Base-by-base conservation (phyloP, 2,329 filamentous ascomycete genomes). In the Nemania sp. region DNA sequence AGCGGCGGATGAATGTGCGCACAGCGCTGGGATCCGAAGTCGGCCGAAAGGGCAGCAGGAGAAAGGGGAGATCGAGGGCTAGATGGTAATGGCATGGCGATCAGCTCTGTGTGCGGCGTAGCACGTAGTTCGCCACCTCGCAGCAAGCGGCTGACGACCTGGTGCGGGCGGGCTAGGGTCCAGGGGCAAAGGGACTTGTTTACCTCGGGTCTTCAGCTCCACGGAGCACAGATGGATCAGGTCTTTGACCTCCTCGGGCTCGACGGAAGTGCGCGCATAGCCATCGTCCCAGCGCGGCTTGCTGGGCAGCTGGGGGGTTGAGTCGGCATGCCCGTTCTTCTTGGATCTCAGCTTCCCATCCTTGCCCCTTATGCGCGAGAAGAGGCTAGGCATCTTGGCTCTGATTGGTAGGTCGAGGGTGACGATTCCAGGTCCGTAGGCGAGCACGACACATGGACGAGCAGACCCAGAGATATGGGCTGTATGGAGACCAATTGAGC, bases 181-280 rank as follows among this genome's bases (percentile, higher is more conserved):
- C n/a, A n/a, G n/a, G n/a, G n/a, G n/a, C n/a, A n/a, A 34, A 49
- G 15, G 39, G 7, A 40, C 11, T 17, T 21, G 52, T 47, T 69
- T 87, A 97, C 94, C 94, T 90, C 93, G 86, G 62, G 90, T 89
- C 80, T 98, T 99, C 76, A 99, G 85, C 79, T 99, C 95, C 57
- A 88, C 83, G 11, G 93, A 96, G 79, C 92, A 97, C 67, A 88
- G 87, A 73, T 88, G 85, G 53, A 98, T 81, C 64, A 99, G 80
- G 73, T 97, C 92, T 71, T 93, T 89, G 49, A 99, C 88, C 78
- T 99, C 95, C 67, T 97, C 92, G 5, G 93, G 90, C 54, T 91
- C 89, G 67, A 99, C 88, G 48, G 88, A 86, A 56, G 84, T 90
- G 72, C 94, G 89, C 64, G 87, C 83, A 86, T 92, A 99, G 65